These are phyloP conservation scores for Cladobotryum protrusum DNA, from an alignment of 2,329 filamentous ascomycete species.

Conservation along the genomic window DNA sequence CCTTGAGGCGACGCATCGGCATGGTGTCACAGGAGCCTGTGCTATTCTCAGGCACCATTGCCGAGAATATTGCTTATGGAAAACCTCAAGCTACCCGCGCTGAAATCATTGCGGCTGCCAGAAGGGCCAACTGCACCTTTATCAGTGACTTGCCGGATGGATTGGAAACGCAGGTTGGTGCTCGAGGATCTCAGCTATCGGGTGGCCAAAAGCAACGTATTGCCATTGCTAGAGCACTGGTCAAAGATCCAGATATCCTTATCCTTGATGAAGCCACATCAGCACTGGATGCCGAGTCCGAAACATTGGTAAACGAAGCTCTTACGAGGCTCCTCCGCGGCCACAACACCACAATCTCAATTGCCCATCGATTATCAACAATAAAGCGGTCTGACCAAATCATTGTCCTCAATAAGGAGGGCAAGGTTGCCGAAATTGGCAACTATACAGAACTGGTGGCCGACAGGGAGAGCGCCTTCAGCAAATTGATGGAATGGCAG, in stretches of 20 bases:
- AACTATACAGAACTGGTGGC: conserved; percentile 71
- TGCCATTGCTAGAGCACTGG: conserved; percentile 86
- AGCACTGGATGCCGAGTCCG: conserved; percentile 90
- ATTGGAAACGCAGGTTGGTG: conserved; percentile 87
- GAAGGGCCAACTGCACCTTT: conserved; percentile 92
- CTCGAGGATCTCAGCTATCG: conserved; percentile 85
- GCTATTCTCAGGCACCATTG: conserved; percentile 75
- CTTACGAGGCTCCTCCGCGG: conserved; percentile 73
- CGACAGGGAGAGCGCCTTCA: conserved; percentile 76
- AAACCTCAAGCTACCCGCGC: conserved; percentile 68
- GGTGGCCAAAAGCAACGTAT: conserved; percentile 98
- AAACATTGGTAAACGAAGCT: conserved; percentile 92
- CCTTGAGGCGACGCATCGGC: conserved; percentile 83
- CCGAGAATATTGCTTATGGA: conserved; percentile 85
- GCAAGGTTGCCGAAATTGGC: conserved; percentile 84
- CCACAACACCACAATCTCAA: conserved; percentile 93
- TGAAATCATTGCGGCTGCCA: conserved; percentile 80
- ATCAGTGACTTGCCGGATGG: conserved; percentile 96
- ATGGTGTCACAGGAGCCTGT: conserved; percentile 96
- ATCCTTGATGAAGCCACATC: conserved; percentile 96
- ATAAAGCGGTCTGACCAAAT: conserved; percentile 95
- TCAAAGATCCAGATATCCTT: conserved; percentile 94
- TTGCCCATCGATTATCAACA: conserved; percentile 90
- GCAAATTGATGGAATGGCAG: conserved; percentile 97
- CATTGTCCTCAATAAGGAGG: conserved; percentile 82